Percentiles rank a stretch among this genome's conserved stretches.
phyloP scores from a whole-genome alignment of 2,329 filamentous ascomycete species.

The Penicillium sp. region DNA sequence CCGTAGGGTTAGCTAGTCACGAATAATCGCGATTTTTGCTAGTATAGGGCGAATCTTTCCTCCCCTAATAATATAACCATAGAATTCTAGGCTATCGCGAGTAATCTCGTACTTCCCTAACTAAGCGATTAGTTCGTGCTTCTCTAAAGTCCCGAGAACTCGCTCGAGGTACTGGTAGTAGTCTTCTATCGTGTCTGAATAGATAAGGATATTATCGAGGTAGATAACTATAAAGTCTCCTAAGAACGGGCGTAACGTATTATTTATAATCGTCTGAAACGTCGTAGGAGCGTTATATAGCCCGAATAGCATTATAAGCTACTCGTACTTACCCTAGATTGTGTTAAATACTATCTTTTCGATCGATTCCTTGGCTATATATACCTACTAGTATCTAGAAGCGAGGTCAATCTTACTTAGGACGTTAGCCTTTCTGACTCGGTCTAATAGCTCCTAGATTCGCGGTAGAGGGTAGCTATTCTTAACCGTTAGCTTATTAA shows the following conservation, averaged over 20 bases:
- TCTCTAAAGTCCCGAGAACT: background rate
- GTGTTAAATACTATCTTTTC: too few relatives aligned
- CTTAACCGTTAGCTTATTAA: too few relatives aligned
- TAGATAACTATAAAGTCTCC: background rate
- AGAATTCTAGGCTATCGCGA: slow-evolving; percentile 1
- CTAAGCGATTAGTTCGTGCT: background rate
- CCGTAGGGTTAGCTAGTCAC: background rate
- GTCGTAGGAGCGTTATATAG: background rate
- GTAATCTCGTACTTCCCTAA: background rate
- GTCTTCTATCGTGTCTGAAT: background rate
- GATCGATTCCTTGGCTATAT: too few relatives aligned
- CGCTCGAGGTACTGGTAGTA: background rate
- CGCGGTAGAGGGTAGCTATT: too few relatives aligned
- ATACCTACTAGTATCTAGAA: too few relatives aligned
- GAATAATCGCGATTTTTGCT: background rate
- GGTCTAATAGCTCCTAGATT: too few relatives aligned
- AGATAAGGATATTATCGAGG: slow-evolving; percentile 6
- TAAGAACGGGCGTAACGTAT: background rate
- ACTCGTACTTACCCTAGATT: too few relatives aligned
- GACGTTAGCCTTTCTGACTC: too few relatives aligned
- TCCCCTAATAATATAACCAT: slow-evolving; percentile 1
- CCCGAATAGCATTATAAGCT: too few relatives aligned
- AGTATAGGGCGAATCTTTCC: background rate
- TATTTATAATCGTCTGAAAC: background rate
- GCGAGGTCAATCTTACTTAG: too few relatives aligned